Conservation (phyloP, 306 rosid genomes). For the Glycine soja region DNA sequence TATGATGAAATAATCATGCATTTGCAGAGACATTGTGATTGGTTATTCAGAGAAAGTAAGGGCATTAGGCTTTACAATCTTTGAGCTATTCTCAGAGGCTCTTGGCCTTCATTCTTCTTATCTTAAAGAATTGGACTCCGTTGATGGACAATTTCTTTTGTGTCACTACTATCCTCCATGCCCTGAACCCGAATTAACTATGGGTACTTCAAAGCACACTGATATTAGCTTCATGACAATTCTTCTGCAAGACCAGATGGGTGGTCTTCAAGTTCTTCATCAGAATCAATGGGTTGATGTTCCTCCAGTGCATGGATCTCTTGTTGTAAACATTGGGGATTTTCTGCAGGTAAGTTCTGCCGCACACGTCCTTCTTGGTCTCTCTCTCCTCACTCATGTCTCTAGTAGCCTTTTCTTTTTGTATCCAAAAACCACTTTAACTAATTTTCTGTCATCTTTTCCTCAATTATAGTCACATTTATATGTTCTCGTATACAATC, state of each 20-base stretch:
- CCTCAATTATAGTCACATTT: neutral
- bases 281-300: conserved; percentile 40
- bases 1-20: neutral
- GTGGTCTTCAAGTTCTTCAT: conserved; percentile 58
- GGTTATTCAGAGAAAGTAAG: conserved; percentile 47
- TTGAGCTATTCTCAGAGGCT: conserved; percentile 49
- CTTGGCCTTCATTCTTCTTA: conserved; percentile 39
- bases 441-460: neutral
- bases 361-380: neutral
- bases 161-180: conserved; percentile 51
- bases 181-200: conserved; percentile 54
- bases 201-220: conserved; percentile 42
- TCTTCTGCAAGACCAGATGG: conserved; percentile 59
- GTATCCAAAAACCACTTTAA: neutral
- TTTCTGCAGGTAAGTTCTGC: conserved; percentile 36
- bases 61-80: conserved; percentile 9
- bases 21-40: conserved; percentile 44
- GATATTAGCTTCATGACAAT: conserved; percentile 51
- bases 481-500: neutral
- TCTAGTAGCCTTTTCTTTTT: neutral
- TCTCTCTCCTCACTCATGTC: neutral
- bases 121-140: conserved; percentile 35
- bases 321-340: conserved; percentile 48
- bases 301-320: conserved; percentile 42
- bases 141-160: neutral